Evolutionary conservation across 73 alveolate species (phyloP).

Genomic region (Tetrahymena borealis): DNA sequence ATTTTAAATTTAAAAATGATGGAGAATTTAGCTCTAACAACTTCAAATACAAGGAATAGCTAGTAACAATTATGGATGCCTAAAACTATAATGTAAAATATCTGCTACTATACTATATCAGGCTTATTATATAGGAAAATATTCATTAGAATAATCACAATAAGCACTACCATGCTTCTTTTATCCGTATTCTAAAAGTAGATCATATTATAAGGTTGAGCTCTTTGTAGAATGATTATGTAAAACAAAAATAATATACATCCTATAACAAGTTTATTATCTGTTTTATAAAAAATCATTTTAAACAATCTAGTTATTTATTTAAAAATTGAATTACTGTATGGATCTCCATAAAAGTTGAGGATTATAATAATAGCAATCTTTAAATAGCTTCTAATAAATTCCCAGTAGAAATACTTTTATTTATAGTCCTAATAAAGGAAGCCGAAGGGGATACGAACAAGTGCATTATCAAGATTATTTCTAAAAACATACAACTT

Average conservation of each 20-base stretch:
- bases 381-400: not conserved
- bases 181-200: not conserved
- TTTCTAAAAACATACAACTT: not conserved
- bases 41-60: not conserved
- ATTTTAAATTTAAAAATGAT: too few species aligned
- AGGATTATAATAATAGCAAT: not conserved
- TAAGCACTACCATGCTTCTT: not conserved
- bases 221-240: not conserved
- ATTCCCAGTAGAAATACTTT: not conserved
- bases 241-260: too few species aligned
- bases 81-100: not conserved
- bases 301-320: not conserved
- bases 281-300: not conserved
- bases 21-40: not conserved
- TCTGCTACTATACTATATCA: not conserved
- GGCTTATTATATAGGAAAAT: not conserved
- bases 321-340: not conserved
- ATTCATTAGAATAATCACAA: not conserved
- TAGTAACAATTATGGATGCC: not conserved
- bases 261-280: not conserved
- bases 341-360: not conserved
- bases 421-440: not conserved
- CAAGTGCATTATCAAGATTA: not conserved
- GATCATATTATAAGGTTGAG: not conserved
- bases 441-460: not conserved